Base-by-base conservation (phyloP, 805 yeast species). In the Priceomyces haplophilus region DNA sequence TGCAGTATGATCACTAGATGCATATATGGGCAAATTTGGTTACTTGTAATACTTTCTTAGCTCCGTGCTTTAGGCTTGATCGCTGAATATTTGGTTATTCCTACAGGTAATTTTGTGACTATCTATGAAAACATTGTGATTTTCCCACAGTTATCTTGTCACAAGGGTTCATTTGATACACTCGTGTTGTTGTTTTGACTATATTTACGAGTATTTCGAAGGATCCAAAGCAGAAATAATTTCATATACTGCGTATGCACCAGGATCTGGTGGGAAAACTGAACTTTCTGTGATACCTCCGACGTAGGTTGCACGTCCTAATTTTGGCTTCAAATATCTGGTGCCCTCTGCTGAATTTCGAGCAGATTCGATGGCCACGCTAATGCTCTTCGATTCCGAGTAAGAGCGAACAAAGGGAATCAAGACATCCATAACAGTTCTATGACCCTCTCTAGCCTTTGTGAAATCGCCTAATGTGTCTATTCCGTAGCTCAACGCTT, bases 341-440 rank as follows among this genome's bases (percentile, higher is more conserved):
- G 72, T 66, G n/a, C 62, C 61, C 44, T 65, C 70, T 3, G 69
- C 70, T 8, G 64, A 50, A 2, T 48, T 49, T 19, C 45, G 44
- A 3, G 72, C 69, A 17, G 49, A 57, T 4, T 53, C 40, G 6
- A 62, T 52, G 3, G 69, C 62, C 11, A 35, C 31, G 1, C 30
- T 30, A 7, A 64, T 42, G 42, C 58, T 57, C 37, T 52, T 44
- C 1, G 59, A 45, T 15, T 48, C 41, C 1, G 47, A 34, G 36
- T 56, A 64, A 3, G 41, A 42, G 15, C 49, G 47, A 34, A 58
- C 58, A 48, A 66, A 66, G 19, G 72, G 72, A 42, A 64, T 63
- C 45, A 66, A 55, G 0, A 61, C 70, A 49, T 66, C 72, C 69
- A 66, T 65, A 13, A 65, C 69, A 2, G 72, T 66, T 43, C 72